These are phyloP conservation scores for Zymoseptoria pseudotritici DNA, from an alignment of 2,329 filamentous ascomycete genomes.

Conservation along the genomic window DNA sequence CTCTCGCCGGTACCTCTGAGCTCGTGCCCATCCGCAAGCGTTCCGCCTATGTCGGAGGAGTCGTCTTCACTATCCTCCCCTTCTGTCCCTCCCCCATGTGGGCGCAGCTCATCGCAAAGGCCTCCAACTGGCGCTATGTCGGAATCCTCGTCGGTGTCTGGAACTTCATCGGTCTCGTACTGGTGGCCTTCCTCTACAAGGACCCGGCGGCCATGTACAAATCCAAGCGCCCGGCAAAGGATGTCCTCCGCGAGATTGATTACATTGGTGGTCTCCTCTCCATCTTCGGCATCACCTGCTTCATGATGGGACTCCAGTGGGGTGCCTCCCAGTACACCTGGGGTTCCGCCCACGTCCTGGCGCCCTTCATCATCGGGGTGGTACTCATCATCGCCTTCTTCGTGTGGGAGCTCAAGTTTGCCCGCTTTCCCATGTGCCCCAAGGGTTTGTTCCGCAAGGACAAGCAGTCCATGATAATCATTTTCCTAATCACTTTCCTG, in stretches of 20 bases:
- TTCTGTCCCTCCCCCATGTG: conserved; percentile 57
- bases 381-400: conserved; percentile 27
- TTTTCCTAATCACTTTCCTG: conserved; percentile 36
- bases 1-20: conserved; percentile 61
- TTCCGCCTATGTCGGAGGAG: conserved; percentile 53
- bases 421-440: conserved; percentile 30
- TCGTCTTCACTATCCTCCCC: conserved; percentile 57
- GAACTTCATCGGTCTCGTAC: conserved; percentile 45
- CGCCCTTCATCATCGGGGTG: conserved; percentile 28
- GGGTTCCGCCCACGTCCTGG: conserved; percentile 27
- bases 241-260: conserved; percentile 43
- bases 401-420: conserved; percentile 26
- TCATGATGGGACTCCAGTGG: conserved; percentile 41
- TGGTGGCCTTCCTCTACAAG: conserved; percentile 48
- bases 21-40: conserved; percentile 59
- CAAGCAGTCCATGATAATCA: conserved; percentile 30
- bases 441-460: conserved; percentile 25
- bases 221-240: conserved; percentile 29
- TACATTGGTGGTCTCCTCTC: conserved; percentile 47
- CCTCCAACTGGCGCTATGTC: conserved; percentile 49
- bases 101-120: conserved; percentile 49
- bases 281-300: conserved; percentile 44
- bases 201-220: conserved; percentile 39
- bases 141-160: conserved; percentile 48
- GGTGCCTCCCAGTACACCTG: conserved; percentile 27